phyloP scores from a whole-genome alignment of 768 basidiomycete species.

The Pleurotus giganteus region DNA sequence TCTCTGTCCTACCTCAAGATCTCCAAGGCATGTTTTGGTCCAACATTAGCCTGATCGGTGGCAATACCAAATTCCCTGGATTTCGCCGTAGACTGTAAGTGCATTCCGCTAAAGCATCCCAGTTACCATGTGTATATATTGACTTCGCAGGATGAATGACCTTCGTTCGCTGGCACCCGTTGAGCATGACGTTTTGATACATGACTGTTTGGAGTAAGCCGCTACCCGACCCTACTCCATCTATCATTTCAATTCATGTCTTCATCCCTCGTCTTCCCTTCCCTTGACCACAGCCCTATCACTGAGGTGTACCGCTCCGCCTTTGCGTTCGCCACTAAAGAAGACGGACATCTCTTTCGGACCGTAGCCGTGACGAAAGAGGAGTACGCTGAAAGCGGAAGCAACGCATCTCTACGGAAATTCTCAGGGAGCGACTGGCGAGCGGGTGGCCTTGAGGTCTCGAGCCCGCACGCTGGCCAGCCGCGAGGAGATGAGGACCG shows the following conservation, averaged over 20 bases:
- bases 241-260: not conserved
- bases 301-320: slow-evolving; percentile 66
- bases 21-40: slow-evolving; percentile 94
- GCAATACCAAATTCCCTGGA: slow-evolving; percentile 72
- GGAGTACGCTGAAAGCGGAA: slow-evolving; percentile 86
- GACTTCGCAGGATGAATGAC: slow-evolving; percentile 57
- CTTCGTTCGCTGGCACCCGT: slow-evolving; percentile 79
- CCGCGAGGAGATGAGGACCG: slow-evolving; percentile 20
- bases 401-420: slow-evolving; percentile 69
- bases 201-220: slow-evolving; percentile 71
- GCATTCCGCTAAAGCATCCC: slow-evolving; percentile 7
- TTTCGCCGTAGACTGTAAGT: slow-evolving; percentile 77
- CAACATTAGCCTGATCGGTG: slow-evolving; percentile 89
- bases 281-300: slow-evolving; percentile 47
- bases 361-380: slow-evolving; percentile 64
- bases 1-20: slow-evolving; percentile 73
- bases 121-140: not conserved
- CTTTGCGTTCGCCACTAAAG: slow-evolving; percentile 50
- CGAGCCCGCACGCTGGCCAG: slow-evolving; percentile 23
- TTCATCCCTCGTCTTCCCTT: slow-evolving; percentile 1
- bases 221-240: not conserved
- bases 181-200: slow-evolving; percentile 72
- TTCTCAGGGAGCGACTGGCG: slow-evolving; percentile 60
- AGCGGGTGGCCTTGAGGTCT: slow-evolving; percentile 33
- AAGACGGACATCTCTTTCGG: slow-evolving; percentile 38